Percentiles rank a stretch among this genome's conserved stretches.
Evolutionary conservation across 345 rosid species (phyloP).

Genomic region (Salix koriyanagi): DNA sequence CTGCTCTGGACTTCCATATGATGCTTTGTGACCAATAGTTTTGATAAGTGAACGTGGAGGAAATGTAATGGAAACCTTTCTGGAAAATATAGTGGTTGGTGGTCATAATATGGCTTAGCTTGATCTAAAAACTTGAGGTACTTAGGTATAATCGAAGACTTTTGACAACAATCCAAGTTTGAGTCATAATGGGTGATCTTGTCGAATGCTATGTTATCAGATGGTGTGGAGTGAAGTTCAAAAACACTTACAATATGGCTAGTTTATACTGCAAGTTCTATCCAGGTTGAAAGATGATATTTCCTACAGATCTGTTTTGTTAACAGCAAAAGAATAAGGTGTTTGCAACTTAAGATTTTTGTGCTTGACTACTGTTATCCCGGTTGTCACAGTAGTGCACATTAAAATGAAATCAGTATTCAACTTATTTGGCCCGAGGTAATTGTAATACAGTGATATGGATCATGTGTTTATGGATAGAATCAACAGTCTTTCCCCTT

Average conservation of each 20-base stretch:
- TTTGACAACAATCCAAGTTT: not conserved
- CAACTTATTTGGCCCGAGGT: not conserved
- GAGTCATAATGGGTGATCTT: not conserved
- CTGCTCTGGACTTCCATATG: not conserved
- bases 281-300: not conserved
- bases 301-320: not conserved
- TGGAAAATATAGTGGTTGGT: not conserved
- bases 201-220: not conserved
- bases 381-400: not conserved
- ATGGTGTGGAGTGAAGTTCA: not conserved
- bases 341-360: not conserved
- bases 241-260: not conserved
- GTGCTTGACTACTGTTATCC: not conserved
- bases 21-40: not conserved
- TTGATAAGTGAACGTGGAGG: not conserved
- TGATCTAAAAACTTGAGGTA: not conserved
- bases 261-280: constrained; percentile 2
- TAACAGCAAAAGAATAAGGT: not conserved
- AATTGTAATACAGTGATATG: not conserved
- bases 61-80: not conserved
- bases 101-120: not conserved
- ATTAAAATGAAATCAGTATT: not conserved
- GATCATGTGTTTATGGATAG: not conserved
- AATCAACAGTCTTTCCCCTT: not conserved
- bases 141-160: not conserved